Evolutionary conservation across 2,329 filamentous ascomycete species (phyloP).

Genomic region (Hymenoscyphus infarciens): DNA sequence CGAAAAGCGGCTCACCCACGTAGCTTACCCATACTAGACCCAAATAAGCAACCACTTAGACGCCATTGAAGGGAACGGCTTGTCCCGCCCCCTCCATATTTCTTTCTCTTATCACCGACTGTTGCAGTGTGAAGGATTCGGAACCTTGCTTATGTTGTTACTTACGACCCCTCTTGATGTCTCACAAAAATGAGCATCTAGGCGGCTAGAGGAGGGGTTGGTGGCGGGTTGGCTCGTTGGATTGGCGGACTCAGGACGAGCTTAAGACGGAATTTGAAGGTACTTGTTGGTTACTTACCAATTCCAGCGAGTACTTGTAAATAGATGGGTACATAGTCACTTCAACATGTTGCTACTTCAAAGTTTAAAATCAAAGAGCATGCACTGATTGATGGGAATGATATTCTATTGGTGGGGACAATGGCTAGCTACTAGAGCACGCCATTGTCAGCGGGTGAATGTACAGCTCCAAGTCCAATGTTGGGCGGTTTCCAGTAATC

Average conservation of each 20-base stretch:
- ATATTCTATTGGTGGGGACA: not conserved
- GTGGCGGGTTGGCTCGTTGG: too few relatives aligned
- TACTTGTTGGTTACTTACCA: too few relatives aligned
- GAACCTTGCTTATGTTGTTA: too few relatives aligned
- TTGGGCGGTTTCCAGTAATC: slow-evolving; percentile 1
- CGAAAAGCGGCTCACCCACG: not conserved
- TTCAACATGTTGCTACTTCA: not conserved
- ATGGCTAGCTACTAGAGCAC: not conserved
- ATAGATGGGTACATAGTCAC: too few relatives aligned
- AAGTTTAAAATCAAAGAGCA: not conserved
- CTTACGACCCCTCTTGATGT: too few relatives aligned
- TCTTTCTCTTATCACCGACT: not conserved
- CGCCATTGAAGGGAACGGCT: not conserved
- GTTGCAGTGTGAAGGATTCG: not conserved
- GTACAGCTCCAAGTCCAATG: slow-evolving; percentile 4
- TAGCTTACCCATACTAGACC: not conserved
- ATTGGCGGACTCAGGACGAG: too few relatives aligned
- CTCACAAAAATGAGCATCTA: too few relatives aligned
- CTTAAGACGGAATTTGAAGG: too few relatives aligned
- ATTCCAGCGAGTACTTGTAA: too few relatives aligned
- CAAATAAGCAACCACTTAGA: not conserved
- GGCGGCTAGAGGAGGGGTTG: too few relatives aligned
- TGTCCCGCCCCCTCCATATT: not conserved
- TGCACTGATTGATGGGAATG: not conserved
- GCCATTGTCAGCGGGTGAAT: not conserved